Percentiles rank a stretch among this genome's conserved stretches.
These are phyloP conservation scores for Carex scoparia DNA, from an alignment of 176 grass and related monocot species.

Conservation along the genomic window DNA sequence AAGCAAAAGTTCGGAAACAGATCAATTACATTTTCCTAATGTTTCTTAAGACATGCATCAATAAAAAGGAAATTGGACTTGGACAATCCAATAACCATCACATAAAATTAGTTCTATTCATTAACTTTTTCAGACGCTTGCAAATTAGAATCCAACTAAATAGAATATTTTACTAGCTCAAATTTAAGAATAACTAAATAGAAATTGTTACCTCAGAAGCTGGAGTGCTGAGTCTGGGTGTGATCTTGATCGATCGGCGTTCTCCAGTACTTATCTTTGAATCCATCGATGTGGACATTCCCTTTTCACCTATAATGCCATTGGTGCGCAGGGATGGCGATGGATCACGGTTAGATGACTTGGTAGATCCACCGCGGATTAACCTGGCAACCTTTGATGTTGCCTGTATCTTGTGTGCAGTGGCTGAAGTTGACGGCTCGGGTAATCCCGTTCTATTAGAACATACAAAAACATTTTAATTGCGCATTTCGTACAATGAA, in stretches of 20 bases:
- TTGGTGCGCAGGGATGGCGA: constrained; percentile 34
- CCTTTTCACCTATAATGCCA: constrained; percentile 33
- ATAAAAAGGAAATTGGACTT: neutral
- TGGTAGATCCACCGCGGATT: constrained; percentile 34
- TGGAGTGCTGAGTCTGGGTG: constrained; percentile 16
- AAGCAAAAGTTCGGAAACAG: neutral
- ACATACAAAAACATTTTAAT: constrained; percentile 4
- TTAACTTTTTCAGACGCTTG: neutral
- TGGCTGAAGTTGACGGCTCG: constrained; percentile 34
- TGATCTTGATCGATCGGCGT: constrained; percentile 39
- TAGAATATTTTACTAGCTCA: neutral
- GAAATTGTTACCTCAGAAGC: constrained; percentile 29
- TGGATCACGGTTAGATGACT: constrained; percentile 27
- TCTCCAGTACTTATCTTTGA: constrained; percentile 36
- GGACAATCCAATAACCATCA: neutral
- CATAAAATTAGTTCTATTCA: neutral
- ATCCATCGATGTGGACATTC: constrained; percentile 36
- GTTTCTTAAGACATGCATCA: neutral
- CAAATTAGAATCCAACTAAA: neutral
- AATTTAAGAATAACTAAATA: neutral
- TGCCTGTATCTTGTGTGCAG: constrained; percentile 21
- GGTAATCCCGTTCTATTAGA: constrained; percentile 28
- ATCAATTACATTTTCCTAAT: neutral
- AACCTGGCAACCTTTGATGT: constrained; percentile 45
- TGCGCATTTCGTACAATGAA: neutral